These are phyloP conservation scores for Edaphochlamys debaryana DNA, from an alignment of 139 green algal species.

Conservation along the genomic window DNA sequence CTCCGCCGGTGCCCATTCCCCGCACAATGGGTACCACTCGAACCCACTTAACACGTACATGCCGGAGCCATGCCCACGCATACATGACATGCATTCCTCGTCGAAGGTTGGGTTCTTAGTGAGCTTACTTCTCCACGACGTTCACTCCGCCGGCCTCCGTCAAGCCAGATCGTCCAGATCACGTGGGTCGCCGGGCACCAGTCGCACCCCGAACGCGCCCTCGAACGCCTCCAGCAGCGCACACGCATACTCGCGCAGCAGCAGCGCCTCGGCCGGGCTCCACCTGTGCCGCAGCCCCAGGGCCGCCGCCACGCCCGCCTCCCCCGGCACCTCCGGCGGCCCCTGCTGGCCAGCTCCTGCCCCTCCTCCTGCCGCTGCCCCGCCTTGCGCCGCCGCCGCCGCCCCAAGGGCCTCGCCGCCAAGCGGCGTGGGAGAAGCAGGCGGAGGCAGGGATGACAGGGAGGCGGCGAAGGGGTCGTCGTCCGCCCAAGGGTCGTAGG, in stretches of 20 bases:
- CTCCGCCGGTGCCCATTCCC: too few species aligned
- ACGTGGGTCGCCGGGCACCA: conserved; percentile 16
- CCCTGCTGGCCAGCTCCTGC: background rate
- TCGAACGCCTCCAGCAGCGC: conserved; percentile 73
- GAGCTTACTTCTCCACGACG: too few species aligned
- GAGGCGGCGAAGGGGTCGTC: conserved; percentile 17
- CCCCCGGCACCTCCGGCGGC: too few species aligned
- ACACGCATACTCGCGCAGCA: conserved; percentile 79
- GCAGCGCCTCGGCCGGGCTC: background rate
- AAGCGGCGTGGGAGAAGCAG: background rate
- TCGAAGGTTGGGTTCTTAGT: too few species aligned
- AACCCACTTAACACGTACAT: too few species aligned
- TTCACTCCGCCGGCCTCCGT: too few species aligned
- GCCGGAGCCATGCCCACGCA: too few species aligned
- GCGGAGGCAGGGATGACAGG: background rate
- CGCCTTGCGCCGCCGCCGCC: background rate
- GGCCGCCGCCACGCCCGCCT: conserved; percentile 10
- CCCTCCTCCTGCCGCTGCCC: too few species aligned
- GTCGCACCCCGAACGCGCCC: conserved; percentile 72
- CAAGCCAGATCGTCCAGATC: conserved; percentile 5
- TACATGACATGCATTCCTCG: too few species aligned
- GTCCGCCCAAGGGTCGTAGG: background rate
- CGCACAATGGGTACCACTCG: too few species aligned
- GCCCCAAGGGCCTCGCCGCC: background rate
- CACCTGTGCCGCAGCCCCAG: background rate